Conservation (phyloP, 441 rosid species). For the Biscutella laevigata region DNA sequence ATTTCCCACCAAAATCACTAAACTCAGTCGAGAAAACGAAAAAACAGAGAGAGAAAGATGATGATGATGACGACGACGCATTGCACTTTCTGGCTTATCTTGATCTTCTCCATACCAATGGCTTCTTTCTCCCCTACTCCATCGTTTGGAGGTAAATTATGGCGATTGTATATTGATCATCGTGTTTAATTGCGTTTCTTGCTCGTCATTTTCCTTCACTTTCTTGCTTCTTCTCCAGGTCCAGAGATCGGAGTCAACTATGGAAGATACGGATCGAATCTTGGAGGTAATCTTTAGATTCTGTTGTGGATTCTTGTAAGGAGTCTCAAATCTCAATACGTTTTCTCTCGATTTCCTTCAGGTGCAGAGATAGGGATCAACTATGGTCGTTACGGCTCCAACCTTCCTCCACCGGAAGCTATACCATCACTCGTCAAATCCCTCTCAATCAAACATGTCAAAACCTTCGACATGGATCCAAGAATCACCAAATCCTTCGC, state of each 20-base stretch:
- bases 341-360: no score
- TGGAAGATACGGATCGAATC: slow-evolving; percentile 14
- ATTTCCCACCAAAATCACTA: slow-evolving; percentile 19
- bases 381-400: slow-evolving; percentile 29
- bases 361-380: slow-evolving; percentile 24
- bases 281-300: no score
- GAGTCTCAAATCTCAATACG: no score
- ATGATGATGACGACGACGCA: neutral
- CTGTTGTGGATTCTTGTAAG: no score
- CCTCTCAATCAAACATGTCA: slow-evolving; percentile 27
- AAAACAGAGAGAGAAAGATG: slow-evolving; percentile 6
- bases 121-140: slow-evolving; percentile 5
- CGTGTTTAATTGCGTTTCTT: no score
- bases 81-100: slow-evolving; percentile 2
- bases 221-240: slow-evolving; percentile 10
- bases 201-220: slow-evolving; percentile 15
- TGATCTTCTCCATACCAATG: neutral
- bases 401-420: slow-evolving; percentile 23
- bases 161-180: neutral
- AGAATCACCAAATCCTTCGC: slow-evolving; percentile 21
- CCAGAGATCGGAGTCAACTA: slow-evolving; percentile 14
- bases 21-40: neutral
- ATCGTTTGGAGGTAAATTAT: slow-evolving; percentile 3
- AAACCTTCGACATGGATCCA: slow-evolving; percentile 30
- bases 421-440: slow-evolving; percentile 16